Conservation (phyloP, 169 alveolate species). For the Eimeria acervulina region DNA sequence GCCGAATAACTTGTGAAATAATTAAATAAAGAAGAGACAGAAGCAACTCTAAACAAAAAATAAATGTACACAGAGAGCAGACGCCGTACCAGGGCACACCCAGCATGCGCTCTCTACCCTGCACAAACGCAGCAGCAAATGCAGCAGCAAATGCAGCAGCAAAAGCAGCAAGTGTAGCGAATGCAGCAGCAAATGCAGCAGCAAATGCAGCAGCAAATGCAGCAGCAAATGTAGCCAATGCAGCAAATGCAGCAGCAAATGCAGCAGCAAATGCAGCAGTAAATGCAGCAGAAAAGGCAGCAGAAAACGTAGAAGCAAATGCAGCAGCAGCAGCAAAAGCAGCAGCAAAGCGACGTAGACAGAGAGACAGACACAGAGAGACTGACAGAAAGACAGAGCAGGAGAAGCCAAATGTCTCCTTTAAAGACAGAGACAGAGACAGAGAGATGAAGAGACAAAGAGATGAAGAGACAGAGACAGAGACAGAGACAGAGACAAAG, state of each 20-base stretch:
- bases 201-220: constrained; percentile 69
- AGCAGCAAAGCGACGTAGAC: background rate
- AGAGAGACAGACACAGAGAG: background rate
- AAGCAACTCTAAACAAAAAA: background rate
- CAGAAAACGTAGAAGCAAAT: background rate
- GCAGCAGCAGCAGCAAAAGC: background rate
- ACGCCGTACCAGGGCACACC: constrained; percentile 35
- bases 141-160: constrained; percentile 80
- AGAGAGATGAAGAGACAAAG: background rate
- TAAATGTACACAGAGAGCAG: background rate
- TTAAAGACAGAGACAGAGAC: too few species aligned
- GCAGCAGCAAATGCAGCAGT: too few species aligned
- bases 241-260: background rate
- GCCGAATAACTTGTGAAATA: constrained; percentile 29
- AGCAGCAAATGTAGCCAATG: constrained; percentile 12
- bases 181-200: constrained; percentile 49
- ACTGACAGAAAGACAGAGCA: too few species aligned
- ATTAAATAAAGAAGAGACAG: background rate
- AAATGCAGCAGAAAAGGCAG: too few species aligned
- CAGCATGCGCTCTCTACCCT: background rate
- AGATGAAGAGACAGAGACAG: background rate
- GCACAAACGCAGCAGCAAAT: background rate
- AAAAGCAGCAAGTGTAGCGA: background rate
- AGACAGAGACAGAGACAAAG: background rate
- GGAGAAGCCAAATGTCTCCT: too few species aligned